Conservation (phyloP, 352 stramenopile species). For the Globisporangium parvum region DNA sequence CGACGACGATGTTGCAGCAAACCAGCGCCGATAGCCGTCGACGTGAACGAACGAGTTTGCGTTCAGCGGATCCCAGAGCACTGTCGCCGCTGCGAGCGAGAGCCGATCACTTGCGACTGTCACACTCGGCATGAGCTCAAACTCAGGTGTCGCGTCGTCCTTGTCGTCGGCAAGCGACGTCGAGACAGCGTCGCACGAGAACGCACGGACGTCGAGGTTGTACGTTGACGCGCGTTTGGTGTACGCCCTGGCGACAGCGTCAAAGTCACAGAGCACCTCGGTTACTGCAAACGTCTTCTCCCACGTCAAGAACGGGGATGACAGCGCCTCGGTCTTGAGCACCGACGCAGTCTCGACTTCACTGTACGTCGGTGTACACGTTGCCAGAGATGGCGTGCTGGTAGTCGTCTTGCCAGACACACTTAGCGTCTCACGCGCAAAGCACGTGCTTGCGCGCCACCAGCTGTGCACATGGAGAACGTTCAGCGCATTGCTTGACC, state of each 20-base stretch:
- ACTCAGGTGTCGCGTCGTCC: constrained; percentile 31
- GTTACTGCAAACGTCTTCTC: constrained; percentile 29
- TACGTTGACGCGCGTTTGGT: constrained; percentile 27
- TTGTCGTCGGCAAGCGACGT: constrained; percentile 41
- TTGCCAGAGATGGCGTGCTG: constrained; percentile 6
- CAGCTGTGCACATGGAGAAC: constrained; percentile 35
- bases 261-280: constrained; percentile 22
- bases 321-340: constrained; percentile 6
- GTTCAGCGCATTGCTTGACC: constrained; percentile 34
- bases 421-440: constrained; percentile 22
- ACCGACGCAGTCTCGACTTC: constrained; percentile 25
- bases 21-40: constrained; percentile 46
- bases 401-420: constrained; percentile 10
- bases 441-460: constrained; percentile 47
- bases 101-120: constrained; percentile 16
- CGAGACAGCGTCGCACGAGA: constrained; percentile 38
- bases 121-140: constrained; percentile 33
- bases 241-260: constrained; percentile 19
- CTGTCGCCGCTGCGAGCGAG: constrained; percentile 26
- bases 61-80: constrained; percentile 39
- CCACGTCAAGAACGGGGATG: constrained; percentile 39
- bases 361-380: constrained; percentile 20
- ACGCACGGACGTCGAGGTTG: constrained; percentile 22
- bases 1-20: constrained; percentile 13
- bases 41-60: constrained; percentile 38